phyloP scores from a whole-genome alignment of 1,139 yeast genomes.

The Yamadazyma diospyri region DNA sequence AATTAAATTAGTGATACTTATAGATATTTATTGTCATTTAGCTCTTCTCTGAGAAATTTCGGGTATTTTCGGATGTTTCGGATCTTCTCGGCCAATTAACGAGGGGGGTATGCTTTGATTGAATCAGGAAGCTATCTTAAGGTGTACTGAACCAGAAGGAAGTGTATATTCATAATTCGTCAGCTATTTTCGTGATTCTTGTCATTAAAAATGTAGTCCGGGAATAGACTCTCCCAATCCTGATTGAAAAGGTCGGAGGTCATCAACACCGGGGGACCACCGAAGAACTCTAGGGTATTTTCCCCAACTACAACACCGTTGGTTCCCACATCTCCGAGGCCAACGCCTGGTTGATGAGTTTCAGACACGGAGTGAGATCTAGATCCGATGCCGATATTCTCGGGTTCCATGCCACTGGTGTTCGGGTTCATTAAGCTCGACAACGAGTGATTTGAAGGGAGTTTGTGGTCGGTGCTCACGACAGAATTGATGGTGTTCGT shows the following conservation, averaged over 20 bases:
- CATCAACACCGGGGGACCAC: slow-evolving; percentile 54
- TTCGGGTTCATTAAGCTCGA: background rate
- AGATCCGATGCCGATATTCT: too few relatives aligned
- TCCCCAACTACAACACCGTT: slow-evolving; percentile 4
- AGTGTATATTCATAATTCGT: background rate
- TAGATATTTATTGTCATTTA: slow-evolving; percentile 5
- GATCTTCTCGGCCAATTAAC: too few relatives aligned
- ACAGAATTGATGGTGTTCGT: background rate
- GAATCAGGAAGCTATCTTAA: too few relatives aligned
- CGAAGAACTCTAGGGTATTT: slow-evolving; percentile 34
- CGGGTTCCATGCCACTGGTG: background rate
- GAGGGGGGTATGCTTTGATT: too few relatives aligned
- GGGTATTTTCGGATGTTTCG: too few relatives aligned
- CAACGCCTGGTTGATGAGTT: background rate
- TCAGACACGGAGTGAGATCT: too few relatives aligned
- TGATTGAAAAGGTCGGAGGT: slow-evolving; percentile 48
- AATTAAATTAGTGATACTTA: slow-evolving; percentile 39
- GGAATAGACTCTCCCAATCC: slow-evolving; percentile 50
- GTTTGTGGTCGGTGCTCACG: background rate
- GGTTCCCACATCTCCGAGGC: slow-evolving; percentile 3
- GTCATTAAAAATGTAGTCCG: slow-evolving; percentile 28
- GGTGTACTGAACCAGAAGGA: too few relatives aligned
- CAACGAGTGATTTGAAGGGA: background rate
- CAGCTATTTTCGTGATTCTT: slow-evolving; percentile 6
- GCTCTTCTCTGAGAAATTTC: too few relatives aligned